Evolutionary conservation across 2,329 filamentous ascomycete species (phyloP).

Genomic region (Neopestalotiopsis sp.): DNA sequence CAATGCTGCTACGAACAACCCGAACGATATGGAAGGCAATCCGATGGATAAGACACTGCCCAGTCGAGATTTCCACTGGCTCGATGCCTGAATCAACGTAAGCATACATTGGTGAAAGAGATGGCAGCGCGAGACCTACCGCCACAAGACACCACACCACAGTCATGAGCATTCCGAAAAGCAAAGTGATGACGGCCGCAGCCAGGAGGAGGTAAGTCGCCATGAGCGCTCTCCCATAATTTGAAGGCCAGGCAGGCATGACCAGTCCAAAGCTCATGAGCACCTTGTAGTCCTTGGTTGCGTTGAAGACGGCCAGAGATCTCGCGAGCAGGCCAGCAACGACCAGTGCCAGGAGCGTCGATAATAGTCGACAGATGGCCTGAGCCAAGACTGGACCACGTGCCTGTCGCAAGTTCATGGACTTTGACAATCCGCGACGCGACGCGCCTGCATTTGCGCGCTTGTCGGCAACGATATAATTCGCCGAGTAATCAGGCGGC

Average conservation of each 20-base stretch:
- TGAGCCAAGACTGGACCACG: not conserved
- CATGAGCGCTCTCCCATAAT: not conserved
- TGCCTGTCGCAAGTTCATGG: not conserved
- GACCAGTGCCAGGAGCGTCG: not conserved
- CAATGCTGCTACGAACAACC: constrained; percentile 1
- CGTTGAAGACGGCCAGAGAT: not conserved
- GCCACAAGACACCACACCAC: not conserved
- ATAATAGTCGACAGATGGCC: not conserved
- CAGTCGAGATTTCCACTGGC: not conserved
- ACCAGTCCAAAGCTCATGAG: constrained; percentile 1
- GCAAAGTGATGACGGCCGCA: not conserved
- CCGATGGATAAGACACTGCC: not conserved
- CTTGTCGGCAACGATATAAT: not conserved
- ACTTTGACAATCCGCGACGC: not conserved
- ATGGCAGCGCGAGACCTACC: not conserved
- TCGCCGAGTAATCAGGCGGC: not conserved
- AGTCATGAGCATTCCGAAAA: not conserved
- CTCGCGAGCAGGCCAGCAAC: not conserved
- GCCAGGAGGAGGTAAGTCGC: not conserved
- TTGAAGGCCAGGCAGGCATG: not conserved
- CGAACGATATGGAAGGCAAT: not conserved
- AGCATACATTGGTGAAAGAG: not conserved
- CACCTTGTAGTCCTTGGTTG: not conserved
- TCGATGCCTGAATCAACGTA: not conserved
- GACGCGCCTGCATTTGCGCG: not conserved